Evolutionary conservation across 1,284 basidiomycete species (phyloP).

Genomic region (Moesziomyces sp.): DNA sequence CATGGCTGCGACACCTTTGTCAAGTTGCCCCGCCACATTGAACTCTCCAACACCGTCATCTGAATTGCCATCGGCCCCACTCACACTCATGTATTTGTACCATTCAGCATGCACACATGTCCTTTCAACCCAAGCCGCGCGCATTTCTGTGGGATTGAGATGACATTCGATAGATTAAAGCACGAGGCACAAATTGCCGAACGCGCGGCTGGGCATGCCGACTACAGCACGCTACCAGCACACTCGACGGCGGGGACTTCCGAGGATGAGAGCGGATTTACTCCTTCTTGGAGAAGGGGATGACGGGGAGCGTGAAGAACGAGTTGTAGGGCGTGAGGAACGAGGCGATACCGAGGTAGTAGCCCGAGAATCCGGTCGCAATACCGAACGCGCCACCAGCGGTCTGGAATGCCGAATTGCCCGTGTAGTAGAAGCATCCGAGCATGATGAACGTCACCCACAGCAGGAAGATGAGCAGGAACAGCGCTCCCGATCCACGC

Average conservation of each 20-base stretch:
- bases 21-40: slow-evolving; percentile 54
- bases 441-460: slow-evolving; percentile 48
- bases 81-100: no score
- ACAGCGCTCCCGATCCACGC: slow-evolving; percentile 40
- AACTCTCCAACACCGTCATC: slow-evolving; percentile 49
- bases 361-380: slow-evolving; percentile 48
- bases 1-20: slow-evolving; percentile 63
- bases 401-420: slow-evolving; percentile 14
- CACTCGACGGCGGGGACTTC: neutral
- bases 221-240: no score
- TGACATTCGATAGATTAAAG: no score
- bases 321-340: slow-evolving; percentile 47
- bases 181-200: no score
- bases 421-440: slow-evolving; percentile 26
- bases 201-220: no score
- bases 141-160: no score
- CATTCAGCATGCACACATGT: no score
- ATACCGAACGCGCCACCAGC: slow-evolving; percentile 54
- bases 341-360: slow-evolving; percentile 46
- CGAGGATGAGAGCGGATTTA: neutral
- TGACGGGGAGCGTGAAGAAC: slow-evolving; percentile 54
- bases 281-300: slow-evolving; percentile 37
- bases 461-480: slow-evolving; percentile 39
- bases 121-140: no score
- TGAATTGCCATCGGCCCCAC: slow-evolving; percentile 1